Percentiles rank a stretch among this genome's conserved stretches.
Evolutionary conservation across 2,329 filamentous ascomycete genomes (phyloP).

Genomic region (Aspergillus fijiensis): DNA sequence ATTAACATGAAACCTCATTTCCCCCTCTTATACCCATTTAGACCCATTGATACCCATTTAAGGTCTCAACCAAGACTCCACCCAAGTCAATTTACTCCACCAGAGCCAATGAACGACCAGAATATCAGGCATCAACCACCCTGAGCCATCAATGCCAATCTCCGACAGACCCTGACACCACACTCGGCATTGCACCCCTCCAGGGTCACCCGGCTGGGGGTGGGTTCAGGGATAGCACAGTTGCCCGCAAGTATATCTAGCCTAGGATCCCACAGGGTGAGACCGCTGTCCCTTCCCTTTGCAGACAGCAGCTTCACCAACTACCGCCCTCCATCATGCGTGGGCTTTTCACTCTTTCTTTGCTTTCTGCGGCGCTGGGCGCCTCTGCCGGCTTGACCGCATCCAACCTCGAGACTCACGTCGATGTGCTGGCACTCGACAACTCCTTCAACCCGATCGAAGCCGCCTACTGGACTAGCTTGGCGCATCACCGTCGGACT

Average conservation of each 20-base stretch:
- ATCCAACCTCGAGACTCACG: conserved; percentile 39
- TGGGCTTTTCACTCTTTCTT: conserved; percentile 23
- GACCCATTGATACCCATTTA: not conserved
- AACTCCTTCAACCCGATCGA: conserved; percentile 58
- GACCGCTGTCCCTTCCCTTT: not conserved
- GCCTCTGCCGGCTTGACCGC: conserved; percentile 21
- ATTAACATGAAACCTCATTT: not conserved
- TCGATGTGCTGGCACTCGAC: conserved; percentile 49
- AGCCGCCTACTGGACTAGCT: conserved; percentile 61
- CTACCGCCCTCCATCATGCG: conserved; percentile 20
- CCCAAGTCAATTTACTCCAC: not conserved
- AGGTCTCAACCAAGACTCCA: not conserved
- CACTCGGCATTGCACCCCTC: not conserved
- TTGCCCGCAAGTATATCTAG: not conserved
- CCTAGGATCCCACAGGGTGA: not conserved
- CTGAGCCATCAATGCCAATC: not conserved
- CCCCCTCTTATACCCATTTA: not conserved
- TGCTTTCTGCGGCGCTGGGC: conserved; percentile 28
- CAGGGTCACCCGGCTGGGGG: not conserved
- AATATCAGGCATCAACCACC: not conserved
- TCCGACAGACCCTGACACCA: not conserved
- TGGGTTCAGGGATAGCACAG: not conserved
- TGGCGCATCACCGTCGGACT: conserved; percentile 61
- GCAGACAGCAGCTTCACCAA: conserved; percentile 1
- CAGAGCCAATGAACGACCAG: not conserved